Base-by-base conservation (phyloP, 2,329 filamentous ascomycete species). In the Penicillium frequentans region DNA sequence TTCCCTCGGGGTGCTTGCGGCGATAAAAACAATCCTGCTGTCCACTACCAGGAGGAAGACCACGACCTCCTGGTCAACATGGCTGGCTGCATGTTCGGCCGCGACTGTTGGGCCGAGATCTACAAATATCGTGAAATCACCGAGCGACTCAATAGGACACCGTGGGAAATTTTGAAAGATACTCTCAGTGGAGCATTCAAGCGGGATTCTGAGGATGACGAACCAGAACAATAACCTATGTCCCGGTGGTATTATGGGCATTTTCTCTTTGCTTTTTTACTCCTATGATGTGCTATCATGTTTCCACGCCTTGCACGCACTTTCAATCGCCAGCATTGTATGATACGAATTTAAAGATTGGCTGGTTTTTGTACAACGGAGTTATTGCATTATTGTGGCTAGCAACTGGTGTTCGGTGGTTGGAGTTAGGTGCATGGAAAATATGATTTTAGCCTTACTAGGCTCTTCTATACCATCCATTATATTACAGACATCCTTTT, bases 81-180 rank as follows among this genome's bases (percentile, higher is more conserved):
- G 93, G 95, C 95, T 6, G 95, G 95, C 4, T 99, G 95, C 73
- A 90, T 96, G 75, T 98, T 91, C 89, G 93, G 93, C 4, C 86
- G 95, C 49, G 93, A 99, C 77, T 99, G 95, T 75, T 98, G 93
- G 93, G 89, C 88, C 37, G 95, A 99, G 77, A 97, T 99, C 87
- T 96, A 96, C 78, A 89, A 90, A 73, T 99, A 92, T 79, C 90
- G 93, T 52, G 88, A 96, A 74, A 83, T 96, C 70, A 96, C 91
- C 79, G 93, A 96, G 74, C 88, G 87, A 75, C 83, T 97, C 60
- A 97, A 97, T 79, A 86, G 91, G 51, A 90, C 86, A 50, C 82
- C 78, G 54, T 97, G 91, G 91, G 90, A 96, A 78, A 84, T 81
- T 64, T 78, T 78, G 52, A 73, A 73, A 53, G 73, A 76, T 49